Evolutionary conservation across 257 asterid species (phyloP).

Genomic region (Scutellaria barbata): DNA sequence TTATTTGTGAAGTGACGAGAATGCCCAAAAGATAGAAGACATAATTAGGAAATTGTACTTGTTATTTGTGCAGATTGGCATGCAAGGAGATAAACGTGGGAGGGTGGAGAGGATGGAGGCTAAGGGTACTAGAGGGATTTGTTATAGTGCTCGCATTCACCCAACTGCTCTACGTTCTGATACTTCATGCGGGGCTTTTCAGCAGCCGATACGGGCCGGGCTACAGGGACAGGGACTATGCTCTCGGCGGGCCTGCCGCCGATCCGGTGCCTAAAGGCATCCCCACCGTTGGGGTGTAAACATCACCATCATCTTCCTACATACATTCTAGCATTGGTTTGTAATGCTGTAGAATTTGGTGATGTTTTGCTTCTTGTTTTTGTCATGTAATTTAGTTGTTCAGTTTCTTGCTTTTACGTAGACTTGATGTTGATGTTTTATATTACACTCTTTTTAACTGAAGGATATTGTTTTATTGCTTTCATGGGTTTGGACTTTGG

Average conservation of each 20-base stretch:
- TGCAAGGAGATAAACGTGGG: slow-evolving; percentile 85
- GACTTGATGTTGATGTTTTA: too few relatives aligned
- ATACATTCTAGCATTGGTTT: background rate
- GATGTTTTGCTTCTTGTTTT: background rate
- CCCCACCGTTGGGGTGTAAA: background rate
- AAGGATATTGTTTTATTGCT: too few relatives aligned
- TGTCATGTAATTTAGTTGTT: background rate
- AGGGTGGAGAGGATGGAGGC: slow-evolving; percentile 91
- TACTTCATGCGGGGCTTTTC: slow-evolving; percentile 75
- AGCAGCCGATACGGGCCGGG: slow-evolving; percentile 82
- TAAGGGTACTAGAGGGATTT: slow-evolving; percentile 75
- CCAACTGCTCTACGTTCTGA: slow-evolving; percentile 62
- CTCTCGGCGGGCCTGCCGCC: slow-evolving; percentile 37
- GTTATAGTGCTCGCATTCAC: slow-evolving; percentile 67
- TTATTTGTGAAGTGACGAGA: too few relatives aligned
- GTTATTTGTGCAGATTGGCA: slow-evolving; percentile 56
- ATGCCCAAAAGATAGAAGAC: too few relatives aligned
- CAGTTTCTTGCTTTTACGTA: background rate
- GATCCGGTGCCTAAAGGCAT: slow-evolving; percentile 51
- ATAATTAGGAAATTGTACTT: too few relatives aligned
- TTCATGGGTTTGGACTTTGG: too few relatives aligned
- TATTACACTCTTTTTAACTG: too few relatives aligned
- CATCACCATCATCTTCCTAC: too few relatives aligned
- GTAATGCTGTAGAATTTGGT: background rate
- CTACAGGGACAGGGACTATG: slow-evolving; percentile 58